A percentile compares a stretch with the other conserved stretches of the same genome.
These are phyloP conservation scores for Harrya chromipes DNA, from an alignment of 768 basidiomycete genomes.

Conservation along the genomic window DNA sequence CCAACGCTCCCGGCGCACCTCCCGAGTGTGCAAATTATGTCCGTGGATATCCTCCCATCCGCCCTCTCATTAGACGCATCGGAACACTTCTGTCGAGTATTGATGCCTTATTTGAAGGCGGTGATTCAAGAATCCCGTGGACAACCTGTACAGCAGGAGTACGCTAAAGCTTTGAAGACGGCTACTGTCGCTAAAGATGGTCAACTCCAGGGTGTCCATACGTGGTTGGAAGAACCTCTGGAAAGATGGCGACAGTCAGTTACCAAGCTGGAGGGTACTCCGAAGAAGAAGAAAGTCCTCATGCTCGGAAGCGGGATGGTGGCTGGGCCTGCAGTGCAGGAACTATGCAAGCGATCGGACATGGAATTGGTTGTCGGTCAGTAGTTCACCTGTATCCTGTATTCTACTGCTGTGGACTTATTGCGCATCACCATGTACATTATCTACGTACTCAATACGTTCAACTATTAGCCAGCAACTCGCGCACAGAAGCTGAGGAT, in stretches of 20 bases:
- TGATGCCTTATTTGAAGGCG: constrained; percentile 65
- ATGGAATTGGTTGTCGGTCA: constrained; percentile 75
- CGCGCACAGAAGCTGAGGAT: constrained; percentile 50
- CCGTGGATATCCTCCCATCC: constrained; percentile 88
- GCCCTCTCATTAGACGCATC: constrained; percentile 83
- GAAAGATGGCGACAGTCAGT: constrained; percentile 36
- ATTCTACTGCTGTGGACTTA: constrained; percentile 13
- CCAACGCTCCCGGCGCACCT: constrained; percentile 41
- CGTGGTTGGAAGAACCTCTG: constrained; percentile 57
- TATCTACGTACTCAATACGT: constrained; percentile 3
- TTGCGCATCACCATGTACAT: constrained; percentile 9
- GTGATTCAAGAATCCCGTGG: constrained; percentile 45
- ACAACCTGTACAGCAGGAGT: constrained; percentile 25
- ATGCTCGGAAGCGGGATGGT: constrained; percentile 96
- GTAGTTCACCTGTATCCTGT: constrained; percentile 35
- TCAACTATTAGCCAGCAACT: constrained; percentile 64
- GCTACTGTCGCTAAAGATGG: constrained; percentile 73
- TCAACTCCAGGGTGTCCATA: constrained; percentile 46
- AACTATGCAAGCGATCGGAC: constrained; percentile 60
- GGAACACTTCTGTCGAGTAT: constrained; percentile 61
- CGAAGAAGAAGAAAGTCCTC: constrained; percentile 61
- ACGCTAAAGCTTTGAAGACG: constrained; percentile 47
- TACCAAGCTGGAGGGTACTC: not conserved
- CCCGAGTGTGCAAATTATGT: constrained; percentile 73
- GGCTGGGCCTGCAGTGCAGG: constrained; percentile 80